These are phyloP conservation scores for Dryas integrifolia DNA, from an alignment of 331 rosid species.

Conservation along the genomic window DNA sequence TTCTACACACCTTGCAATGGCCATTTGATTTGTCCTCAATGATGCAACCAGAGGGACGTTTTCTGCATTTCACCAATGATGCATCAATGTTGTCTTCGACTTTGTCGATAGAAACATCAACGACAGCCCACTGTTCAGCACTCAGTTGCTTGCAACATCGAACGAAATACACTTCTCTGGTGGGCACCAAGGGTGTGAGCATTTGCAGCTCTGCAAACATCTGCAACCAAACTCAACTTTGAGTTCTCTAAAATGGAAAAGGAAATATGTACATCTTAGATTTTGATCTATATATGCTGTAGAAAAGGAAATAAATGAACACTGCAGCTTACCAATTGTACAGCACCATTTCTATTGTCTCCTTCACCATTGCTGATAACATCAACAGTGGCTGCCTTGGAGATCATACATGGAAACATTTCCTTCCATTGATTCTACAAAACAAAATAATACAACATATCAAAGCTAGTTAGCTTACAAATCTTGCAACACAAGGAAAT, in stretches of 20 bases:
- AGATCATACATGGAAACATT: conserved; percentile 87
- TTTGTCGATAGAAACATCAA: conserved; percentile 83
- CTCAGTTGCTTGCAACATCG: conserved; percentile 74
- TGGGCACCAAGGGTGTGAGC: conserved; percentile 90
- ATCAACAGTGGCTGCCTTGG: conserved; percentile 90
- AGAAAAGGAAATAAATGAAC: too few relatives aligned
- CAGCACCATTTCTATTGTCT: conserved; percentile 67
- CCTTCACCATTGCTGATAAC: conserved; percentile 80
- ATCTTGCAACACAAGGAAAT: neutral
- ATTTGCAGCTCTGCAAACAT: conserved; percentile 97
- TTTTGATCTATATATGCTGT: neutral
- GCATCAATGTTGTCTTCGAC: conserved; percentile 89
- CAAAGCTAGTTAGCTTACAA: neutral
- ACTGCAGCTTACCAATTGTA: conserved; percentile 64
- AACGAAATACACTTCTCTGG: conserved; percentile 91
- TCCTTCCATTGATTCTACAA: conserved; percentile 94
- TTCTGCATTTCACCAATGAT: conserved; percentile 76
- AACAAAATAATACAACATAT: neutral
- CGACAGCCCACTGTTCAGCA: conserved; percentile 83
- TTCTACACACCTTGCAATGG: conserved; percentile 76
- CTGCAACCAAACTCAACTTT: conserved; percentile 40
- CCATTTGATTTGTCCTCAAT: conserved; percentile 90
- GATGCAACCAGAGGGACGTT: conserved; percentile 96
- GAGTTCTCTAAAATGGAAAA: conserved; percentile 6
- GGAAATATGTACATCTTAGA: neutral